These are phyloP conservation scores for Mycena venus DNA, from an alignment of 768 basidiomycete species.

Conservation along the genomic window DNA sequence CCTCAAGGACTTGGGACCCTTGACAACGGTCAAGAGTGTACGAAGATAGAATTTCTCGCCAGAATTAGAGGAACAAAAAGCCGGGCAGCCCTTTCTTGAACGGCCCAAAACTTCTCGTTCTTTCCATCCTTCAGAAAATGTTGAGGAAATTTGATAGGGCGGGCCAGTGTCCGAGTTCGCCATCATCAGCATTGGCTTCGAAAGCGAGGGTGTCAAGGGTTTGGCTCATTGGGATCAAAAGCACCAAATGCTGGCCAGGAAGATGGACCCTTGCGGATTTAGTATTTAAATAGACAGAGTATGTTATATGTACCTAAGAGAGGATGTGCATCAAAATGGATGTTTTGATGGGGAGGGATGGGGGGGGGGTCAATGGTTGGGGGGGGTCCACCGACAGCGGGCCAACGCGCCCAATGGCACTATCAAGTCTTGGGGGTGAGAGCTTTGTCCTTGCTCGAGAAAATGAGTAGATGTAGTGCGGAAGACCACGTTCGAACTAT, in stretches of 20 bases:
- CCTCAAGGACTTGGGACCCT: slow-evolving; percentile 47
- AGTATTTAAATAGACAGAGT: slow-evolving; percentile 24
- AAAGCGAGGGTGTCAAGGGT: slow-evolving; percentile 45
- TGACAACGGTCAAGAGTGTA: slow-evolving; percentile 53
- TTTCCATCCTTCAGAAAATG: slow-evolving; percentile 37
- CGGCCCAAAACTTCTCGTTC: slow-evolving; percentile 7
- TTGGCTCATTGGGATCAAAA: not conserved
- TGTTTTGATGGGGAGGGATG: too few species aligned
- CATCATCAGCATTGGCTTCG: slow-evolving; percentile 39
- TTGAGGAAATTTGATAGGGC: slow-evolving; percentile 48
- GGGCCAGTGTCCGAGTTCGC: slow-evolving; percentile 24
- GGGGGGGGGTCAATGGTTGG: too few species aligned
- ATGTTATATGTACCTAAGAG: slow-evolving; percentile 45
- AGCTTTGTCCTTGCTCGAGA: not conserved
- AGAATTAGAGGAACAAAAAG: slow-evolving; percentile 40
- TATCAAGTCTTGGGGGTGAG: not conserved
- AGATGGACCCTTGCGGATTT: not conserved
- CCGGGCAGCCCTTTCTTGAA: slow-evolving; percentile 40
- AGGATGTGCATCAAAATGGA: slow-evolving; percentile 45
- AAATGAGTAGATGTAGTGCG: slow-evolving; percentile 58
- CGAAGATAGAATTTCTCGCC: slow-evolving; percentile 55
- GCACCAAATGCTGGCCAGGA: not conserved
- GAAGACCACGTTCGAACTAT: slow-evolving; percentile 61
- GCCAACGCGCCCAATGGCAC: not conserved
- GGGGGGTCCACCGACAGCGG: too few species aligned